phyloP scores from a whole-genome alignment of 495 filamentous ascomycete genomes.

The Trichoderma virens region DNA sequence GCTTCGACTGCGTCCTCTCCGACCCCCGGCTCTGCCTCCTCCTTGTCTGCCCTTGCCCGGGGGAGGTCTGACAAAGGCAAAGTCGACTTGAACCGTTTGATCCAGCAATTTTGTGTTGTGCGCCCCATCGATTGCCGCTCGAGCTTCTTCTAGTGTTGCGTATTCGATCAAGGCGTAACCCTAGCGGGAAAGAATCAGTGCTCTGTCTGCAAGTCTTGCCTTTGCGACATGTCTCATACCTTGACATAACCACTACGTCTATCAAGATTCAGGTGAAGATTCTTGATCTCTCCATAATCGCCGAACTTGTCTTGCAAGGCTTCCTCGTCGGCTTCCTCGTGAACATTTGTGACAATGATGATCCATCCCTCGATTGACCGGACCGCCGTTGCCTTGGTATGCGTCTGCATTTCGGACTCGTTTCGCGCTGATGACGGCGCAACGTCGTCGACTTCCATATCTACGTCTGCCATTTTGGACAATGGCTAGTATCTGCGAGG shows the following conservation, averaged over 20 bases:
- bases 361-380: slow-evolving; percentile 99
- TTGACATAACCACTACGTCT: slow-evolving; percentile 96
- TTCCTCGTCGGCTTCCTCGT: slow-evolving; percentile 96
- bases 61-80: slow-evolving; percentile 92
- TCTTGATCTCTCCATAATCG: slow-evolving; percentile 96
- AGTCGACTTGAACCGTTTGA: slow-evolving; percentile 87
- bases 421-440: slow-evolving; percentile 41
- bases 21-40: slow-evolving; percentile 40
- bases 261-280: slow-evolving; percentile 90
- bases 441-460: slow-evolving; percentile 73
- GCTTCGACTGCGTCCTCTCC: slow-evolving; percentile 41
- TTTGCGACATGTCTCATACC: slow-evolving; percentile 42
- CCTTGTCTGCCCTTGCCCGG: slow-evolving; percentile 54
- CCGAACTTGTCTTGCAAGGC: slow-evolving; percentile 90
- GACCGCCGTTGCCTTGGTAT: slow-evolving; percentile 77
- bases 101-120: slow-evolving; percentile 80
- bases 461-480: slow-evolving; percentile 51
- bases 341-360: slow-evolving; percentile 90
- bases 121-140: slow-evolving; percentile 76
- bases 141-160: slow-evolving; percentile 76
- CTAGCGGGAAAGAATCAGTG: slow-evolving; percentile 33
- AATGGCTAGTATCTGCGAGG: neutral
- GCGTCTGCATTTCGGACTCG: slow-evolving; percentile 61
- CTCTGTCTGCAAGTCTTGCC: neutral
- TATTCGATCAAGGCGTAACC: slow-evolving; percentile 94